Conservation (phyloP, 2,329 filamentous ascomycete species). For the Amauroascus verrucosus region DNA sequence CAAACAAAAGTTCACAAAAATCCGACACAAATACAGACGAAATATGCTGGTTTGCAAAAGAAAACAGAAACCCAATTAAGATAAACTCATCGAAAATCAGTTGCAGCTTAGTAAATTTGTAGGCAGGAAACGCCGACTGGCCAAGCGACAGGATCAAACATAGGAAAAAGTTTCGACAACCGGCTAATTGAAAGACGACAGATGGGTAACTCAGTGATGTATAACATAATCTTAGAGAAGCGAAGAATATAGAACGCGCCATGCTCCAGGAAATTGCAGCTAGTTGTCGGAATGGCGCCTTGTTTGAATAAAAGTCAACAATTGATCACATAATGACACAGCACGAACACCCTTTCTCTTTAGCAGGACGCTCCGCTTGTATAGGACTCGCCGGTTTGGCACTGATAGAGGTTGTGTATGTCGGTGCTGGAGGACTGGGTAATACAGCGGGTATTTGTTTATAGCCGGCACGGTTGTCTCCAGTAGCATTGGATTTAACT, state of each 20-base stretch:
- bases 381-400: slow-evolving; percentile 38
- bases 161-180: slow-evolving; percentile 1
- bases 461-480: slow-evolving; percentile 36
- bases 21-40: not conserved
- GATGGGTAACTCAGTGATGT: not conserved
- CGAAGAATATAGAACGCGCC: not conserved
- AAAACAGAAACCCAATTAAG: not conserved
- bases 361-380: slow-evolving; percentile 48
- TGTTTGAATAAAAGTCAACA: not conserved
- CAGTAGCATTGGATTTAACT: slow-evolving; percentile 33
- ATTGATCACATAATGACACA: slow-evolving; percentile 59
- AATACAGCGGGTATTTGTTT: slow-evolving; percentile 42
- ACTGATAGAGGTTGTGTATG: slow-evolving; percentile 25
- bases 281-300: not conserved
- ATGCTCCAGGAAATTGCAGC: not conserved
- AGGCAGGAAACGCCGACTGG: slow-evolving; percentile 11
- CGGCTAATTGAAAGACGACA: not conserved
- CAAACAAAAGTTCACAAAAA: not conserved
- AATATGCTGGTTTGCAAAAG: not conserved
- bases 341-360: slow-evolving; percentile 55
- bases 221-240: slow-evolving; percentile 4
- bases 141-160: not conserved
- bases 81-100: not conserved
- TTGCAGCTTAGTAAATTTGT: slow-evolving; percentile 1
- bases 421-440: slow-evolving; percentile 25